Evolutionary conservation across 371 early-diverging fungal genomes (phyloP).

Genomic region (Haplosporangium sp.): DNA sequence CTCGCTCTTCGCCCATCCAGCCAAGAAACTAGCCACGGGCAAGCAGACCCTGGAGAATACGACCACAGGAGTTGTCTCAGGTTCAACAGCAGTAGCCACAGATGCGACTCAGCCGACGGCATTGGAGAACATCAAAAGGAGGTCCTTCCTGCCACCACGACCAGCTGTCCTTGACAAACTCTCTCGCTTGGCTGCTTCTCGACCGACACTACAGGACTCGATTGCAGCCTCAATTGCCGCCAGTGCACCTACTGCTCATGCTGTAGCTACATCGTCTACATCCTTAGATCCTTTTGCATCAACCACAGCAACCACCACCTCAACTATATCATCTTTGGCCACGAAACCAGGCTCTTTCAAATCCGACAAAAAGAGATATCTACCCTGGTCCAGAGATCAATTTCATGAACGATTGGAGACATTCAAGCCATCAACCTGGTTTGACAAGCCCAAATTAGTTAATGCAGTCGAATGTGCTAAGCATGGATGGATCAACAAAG

Average conservation of each 20-base stretch:
- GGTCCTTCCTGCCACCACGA: slow-evolving; percentile 35
- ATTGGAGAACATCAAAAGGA: slow-evolving; percentile 12
- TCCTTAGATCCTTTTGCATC: too few species aligned
- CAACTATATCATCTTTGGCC: background rate
- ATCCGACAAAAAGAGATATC: slow-evolving; percentile 20
- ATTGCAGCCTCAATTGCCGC: slow-evolving; percentile 53
- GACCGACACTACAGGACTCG: slow-evolving; percentile 45
- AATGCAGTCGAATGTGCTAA: slow-evolving; percentile 57
- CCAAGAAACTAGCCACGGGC: slow-evolving; percentile 21
- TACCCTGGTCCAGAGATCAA: slow-evolving; percentile 52
- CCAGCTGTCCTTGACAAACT: slow-evolving; percentile 49
- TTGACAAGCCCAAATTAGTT: slow-evolving; percentile 55
- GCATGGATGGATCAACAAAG: slow-evolving; percentile 56
- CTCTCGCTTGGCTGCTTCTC: slow-evolving; percentile 17
- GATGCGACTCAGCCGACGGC: background rate
- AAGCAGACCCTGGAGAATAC: background rate
- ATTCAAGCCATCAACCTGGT: slow-evolving; percentile 57
- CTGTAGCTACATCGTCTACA: too few species aligned
- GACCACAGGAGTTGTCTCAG: background rate
- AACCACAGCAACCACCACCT: background rate
- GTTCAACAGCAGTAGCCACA: background rate
- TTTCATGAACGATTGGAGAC: slow-evolving; percentile 55
- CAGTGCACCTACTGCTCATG: slow-evolving; percentile 16
- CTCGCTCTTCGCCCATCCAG: slow-evolving; percentile 43
- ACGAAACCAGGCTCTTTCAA: background rate